Conservation (phyloP, 2,329 filamentous ascomycete species). For the Coniochaeta ligniaria region DNA sequence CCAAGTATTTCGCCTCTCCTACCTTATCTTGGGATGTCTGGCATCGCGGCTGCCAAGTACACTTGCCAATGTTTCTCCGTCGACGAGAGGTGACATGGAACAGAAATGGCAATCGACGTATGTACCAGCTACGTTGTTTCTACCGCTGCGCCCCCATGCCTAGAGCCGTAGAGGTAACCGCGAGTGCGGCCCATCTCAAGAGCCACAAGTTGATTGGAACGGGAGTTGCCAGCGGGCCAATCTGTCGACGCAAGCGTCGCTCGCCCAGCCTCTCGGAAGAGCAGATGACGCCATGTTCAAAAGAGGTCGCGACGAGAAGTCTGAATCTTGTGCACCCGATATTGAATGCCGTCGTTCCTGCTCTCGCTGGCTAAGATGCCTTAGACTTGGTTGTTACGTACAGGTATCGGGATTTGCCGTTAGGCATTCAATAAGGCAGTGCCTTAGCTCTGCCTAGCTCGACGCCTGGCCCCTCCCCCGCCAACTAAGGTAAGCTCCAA, state of each 20-base stretch:
- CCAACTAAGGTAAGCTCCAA: too few relatives aligned
- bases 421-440: background rate
- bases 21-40: background rate
- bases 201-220: background rate
- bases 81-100: background rate
- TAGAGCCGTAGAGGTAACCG: background rate
- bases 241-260: background rate
- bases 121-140: too few relatives aligned
- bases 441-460: too few relatives aligned
- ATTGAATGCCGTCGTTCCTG: background rate
- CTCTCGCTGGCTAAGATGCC: background rate
- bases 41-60: background rate
- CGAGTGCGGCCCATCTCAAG: background rate
- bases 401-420: background rate
- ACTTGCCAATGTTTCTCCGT: background rate
- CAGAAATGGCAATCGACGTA: background rate
- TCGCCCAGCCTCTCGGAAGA: background rate
- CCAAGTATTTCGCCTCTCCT: too few relatives aligned
- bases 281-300: background rate
- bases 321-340: background rate
- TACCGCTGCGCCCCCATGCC: background rate
- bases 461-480: background rate
- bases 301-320: background rate
- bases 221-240: background rate
- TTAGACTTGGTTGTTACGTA: too few relatives aligned